Evolutionary conservation across 139 green algal species (phyloP).

Genomic region (Choricystis sp.): DNA sequence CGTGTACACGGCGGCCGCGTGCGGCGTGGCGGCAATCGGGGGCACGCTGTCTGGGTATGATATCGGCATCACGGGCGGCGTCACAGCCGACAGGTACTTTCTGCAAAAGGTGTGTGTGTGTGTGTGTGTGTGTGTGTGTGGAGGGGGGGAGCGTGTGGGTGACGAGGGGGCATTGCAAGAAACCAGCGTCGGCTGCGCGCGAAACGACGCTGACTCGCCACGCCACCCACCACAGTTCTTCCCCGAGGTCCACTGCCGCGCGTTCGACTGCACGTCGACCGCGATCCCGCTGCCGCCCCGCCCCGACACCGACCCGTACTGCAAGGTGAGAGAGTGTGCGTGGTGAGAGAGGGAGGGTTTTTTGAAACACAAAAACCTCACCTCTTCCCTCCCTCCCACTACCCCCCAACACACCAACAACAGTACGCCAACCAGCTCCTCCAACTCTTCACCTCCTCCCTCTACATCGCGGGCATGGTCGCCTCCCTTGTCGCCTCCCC

Average conservation of each 20-base stretch:
- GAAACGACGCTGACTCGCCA: too few species aligned
- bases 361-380: not conserved
- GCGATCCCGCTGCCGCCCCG: not conserved
- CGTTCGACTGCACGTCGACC: not conserved
- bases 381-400: too few species aligned
- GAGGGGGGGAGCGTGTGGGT: too few species aligned
- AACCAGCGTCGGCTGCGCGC: too few species aligned
- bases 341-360: not conserved
- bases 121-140: too few species aligned
- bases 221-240: too few species aligned
- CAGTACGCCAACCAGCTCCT: constrained; percentile 43
- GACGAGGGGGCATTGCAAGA: too few species aligned
- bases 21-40: constrained; percentile 19
- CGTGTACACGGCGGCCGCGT: too few species aligned
- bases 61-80: constrained; percentile 32
- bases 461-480: constrained; percentile 43
- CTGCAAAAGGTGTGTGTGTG: too few species aligned
- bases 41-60: constrained; percentile 42
- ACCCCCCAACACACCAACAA: constrained; percentile 7
- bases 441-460: constrained; percentile 50
- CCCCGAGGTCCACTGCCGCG: constrained; percentile 14
- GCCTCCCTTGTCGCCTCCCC: constrained; percentile 13
- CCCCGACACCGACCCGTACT: constrained; percentile 14
- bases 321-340: constrained; percentile 6
- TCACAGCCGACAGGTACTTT: constrained; percentile 27